These are phyloP conservation scores for Fusarium scirpi DNA, from an alignment of 2,329 filamentous ascomycete genomes.

Conservation along the genomic window DNA sequence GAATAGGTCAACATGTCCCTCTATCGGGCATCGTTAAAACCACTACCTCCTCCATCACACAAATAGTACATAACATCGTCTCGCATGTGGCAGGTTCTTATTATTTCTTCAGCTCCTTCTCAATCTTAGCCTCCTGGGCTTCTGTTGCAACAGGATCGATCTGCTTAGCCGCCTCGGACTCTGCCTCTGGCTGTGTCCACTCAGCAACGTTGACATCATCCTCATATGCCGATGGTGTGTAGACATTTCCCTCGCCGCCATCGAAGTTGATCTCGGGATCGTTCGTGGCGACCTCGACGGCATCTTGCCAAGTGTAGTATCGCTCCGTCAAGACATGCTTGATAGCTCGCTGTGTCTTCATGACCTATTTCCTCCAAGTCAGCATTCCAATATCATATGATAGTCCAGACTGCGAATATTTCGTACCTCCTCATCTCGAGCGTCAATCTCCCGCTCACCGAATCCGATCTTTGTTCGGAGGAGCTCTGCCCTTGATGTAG, in stretches of 20 bases:
- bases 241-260: slow-evolving; percentile 61
- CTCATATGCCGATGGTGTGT: slow-evolving; percentile 59
- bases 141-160: slow-evolving; percentile 28
- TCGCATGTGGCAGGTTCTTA: slow-evolving; percentile 10
- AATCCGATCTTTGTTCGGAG: slow-evolving; percentile 75
- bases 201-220: slow-evolving; percentile 48
- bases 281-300: slow-evolving; percentile 70
- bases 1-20: slow-evolving; percentile 22
- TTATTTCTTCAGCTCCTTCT: slow-evolving; percentile 42
- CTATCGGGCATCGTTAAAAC: slow-evolving; percentile 4
- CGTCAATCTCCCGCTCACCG: slow-evolving; percentile 74
- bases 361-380: slow-evolving; percentile 66
- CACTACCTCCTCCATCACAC: slow-evolving; percentile 10
- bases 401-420: neutral
- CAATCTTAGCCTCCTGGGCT: slow-evolving; percentile 33
- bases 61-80: slow-evolving; percentile 29
- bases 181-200: slow-evolving; percentile 43
- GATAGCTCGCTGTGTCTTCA: slow-evolving; percentile 82
- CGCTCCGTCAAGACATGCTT: slow-evolving; percentile 88
- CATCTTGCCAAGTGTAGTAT: slow-evolving; percentile 88
- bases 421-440: slow-evolving; percentile 76
- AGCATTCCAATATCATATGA: slow-evolving; percentile 11
- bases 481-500: slow-evolving; percentile 80
- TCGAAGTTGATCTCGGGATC: slow-evolving; percentile 75
- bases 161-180: slow-evolving; percentile 32